Evolutionary conservation across 2,329 filamentous ascomycete genomes (phyloP), one percentile per base, ranked within the genome.

Genomic region (Cordyceps militaris): DNA sequence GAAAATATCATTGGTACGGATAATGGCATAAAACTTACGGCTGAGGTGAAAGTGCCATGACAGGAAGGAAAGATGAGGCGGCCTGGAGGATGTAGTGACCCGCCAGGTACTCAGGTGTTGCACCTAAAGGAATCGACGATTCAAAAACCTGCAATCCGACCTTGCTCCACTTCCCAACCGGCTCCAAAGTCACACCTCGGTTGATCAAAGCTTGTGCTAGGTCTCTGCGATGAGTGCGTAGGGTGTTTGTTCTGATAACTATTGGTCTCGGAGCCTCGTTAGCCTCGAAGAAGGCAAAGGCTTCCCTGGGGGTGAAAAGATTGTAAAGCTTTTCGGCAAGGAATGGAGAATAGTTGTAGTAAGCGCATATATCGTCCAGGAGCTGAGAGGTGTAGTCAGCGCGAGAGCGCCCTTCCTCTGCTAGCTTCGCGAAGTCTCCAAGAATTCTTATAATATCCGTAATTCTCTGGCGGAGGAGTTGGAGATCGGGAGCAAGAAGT

Each of bases 61-160:
- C 94, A 62, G 94, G 94, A 51, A 99, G 81, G 78, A 99, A 99
- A 19, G 92, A 97, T 6, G 90, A 95, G 0, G 94, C 94, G 1
- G 94, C 94, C 76, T 99, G 94, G 13, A 99, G 82, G 66, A 99
- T 97, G 76, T 99, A 99, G 73, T 99, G 91, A 19, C 94, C 94
- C 16, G 93, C 92, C 13, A 99, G 84, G 72, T 99, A 99, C 74
- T 99, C 94, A 10, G 94, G 94, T 0, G 94, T 99, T 28, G 94
- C 94, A 81, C 92, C 92, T 1, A 97, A 82, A 3, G 91, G 91
- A 5, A 83, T 79, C 61, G 86, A 87, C 59, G 88, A 89, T 73
- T 99, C 94, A 71, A 99, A 99, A 60, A 99, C 85, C 72, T 99
- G 94, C 42, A 99, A 82, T 49, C 94, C 94, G 62, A 99, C 91